Evolutionary conservation across 139 green algal genomes (phyloP).

Genomic region (Auxenochlorella pyrenoidosa): DNA sequence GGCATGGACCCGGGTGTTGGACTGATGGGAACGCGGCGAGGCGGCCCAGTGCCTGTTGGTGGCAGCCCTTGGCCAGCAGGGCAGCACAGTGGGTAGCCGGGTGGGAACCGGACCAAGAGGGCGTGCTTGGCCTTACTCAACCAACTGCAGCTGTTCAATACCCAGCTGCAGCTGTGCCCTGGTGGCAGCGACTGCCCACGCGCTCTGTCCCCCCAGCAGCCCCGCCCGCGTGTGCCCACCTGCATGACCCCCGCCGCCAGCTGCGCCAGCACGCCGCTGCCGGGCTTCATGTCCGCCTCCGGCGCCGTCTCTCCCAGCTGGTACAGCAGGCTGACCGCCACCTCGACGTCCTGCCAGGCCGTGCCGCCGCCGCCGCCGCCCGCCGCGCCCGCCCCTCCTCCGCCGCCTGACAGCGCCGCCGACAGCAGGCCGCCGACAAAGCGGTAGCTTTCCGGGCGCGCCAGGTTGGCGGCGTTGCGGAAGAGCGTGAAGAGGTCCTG

Average conservation of each 20-base stretch:
- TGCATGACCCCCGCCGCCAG: slow-evolving; percentile 66
- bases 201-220: neutral
- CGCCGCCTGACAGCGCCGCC: slow-evolving; percentile 13
- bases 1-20: too few species aligned
- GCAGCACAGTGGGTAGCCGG: too few species aligned
- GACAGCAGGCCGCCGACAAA: slow-evolving; percentile 69
- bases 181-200: too few species aligned
- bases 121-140: too few species aligned
- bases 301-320: slow-evolving; percentile 85
- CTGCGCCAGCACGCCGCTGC: slow-evolving; percentile 64
- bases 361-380: neutral
- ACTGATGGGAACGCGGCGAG: too few species aligned
- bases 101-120: too few species aligned
- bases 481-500: slow-evolving; percentile 88
- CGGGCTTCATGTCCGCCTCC: slow-evolving; percentile 71
- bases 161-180: too few species aligned
- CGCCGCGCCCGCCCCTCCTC: neutral
- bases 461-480: slow-evolving; percentile 77
- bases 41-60: too few species aligned
- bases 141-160: too few species aligned
- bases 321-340: slow-evolving; percentile 82
- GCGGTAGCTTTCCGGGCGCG: slow-evolving; percentile 50
- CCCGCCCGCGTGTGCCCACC: neutral
- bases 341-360: slow-evolving; percentile 77
- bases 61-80: too few species aligned